These are phyloP conservation scores for Malus hybrid DNA, from an alignment of 331 rosid genomes.

Conservation along the genomic window DNA sequence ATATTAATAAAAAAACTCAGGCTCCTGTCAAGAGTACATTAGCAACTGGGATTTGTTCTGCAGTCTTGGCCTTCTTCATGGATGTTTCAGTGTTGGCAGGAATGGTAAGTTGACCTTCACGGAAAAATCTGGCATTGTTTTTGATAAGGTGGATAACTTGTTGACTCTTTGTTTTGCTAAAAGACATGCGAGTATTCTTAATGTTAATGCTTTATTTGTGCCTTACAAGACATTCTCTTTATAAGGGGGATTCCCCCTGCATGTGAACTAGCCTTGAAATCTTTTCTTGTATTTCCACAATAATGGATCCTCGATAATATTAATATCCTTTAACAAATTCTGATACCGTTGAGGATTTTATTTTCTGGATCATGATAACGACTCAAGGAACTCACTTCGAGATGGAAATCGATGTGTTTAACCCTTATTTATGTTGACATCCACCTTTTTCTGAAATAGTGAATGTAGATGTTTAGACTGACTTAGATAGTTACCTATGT, in stretches of 20 bases:
- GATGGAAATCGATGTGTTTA: neutral
- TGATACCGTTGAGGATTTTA: neutral
- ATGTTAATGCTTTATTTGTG: neutral
- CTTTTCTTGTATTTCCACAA: neutral
- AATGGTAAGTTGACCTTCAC: slow-evolving; percentile 53
- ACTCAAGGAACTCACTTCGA: neutral
- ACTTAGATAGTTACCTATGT: slow-evolving; percentile 7
- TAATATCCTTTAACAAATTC: neutral
- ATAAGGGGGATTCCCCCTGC: neutral
- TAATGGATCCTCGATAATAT: neutral
- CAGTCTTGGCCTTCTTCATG: slow-evolving; percentile 67
- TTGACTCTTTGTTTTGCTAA: neutral
- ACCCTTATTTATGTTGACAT: neutral
- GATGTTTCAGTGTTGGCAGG: slow-evolving; percentile 88
- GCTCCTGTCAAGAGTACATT: slow-evolving; percentile 72
- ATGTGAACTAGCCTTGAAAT: neutral
- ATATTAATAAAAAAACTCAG: slow-evolving; percentile 49
- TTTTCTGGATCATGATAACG: neutral
- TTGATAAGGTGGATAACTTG: neutral
- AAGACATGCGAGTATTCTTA: neutral
- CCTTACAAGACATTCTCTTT: neutral
- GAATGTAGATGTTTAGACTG: neutral
- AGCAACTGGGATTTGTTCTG: slow-evolving; percentile 69
- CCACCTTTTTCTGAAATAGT: neutral
- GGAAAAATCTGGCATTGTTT: neutral